phyloP scores from a whole-genome alignment of 164 flowering plant species.

The Platanus orientalis region DNA sequence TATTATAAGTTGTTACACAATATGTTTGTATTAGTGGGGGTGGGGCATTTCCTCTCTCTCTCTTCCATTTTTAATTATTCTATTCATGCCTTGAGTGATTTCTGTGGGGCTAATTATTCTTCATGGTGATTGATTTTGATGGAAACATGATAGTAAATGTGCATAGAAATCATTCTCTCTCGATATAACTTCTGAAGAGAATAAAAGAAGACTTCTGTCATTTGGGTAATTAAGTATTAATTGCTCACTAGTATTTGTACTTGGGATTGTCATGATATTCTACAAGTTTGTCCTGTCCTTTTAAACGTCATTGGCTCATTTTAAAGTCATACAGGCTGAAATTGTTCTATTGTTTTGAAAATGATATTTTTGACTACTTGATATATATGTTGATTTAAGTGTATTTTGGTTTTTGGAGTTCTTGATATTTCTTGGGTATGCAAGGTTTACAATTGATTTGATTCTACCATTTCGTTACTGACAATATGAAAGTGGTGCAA shows the following conservation, averaged over 20 bases:
- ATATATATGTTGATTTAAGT: not conserved
- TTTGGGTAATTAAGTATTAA: not conserved
- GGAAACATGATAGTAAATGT: no score
- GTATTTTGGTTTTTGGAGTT: not conserved
- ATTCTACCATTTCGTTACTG: constrained; percentile 2
- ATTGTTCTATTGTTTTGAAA: not conserved
- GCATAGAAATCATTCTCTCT: no score
- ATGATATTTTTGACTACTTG: not conserved
- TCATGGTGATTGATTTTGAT: no score
- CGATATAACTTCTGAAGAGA: no score
- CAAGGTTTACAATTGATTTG: not conserved
- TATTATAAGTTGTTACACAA: not conserved
- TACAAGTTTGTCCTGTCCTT: not conserved
- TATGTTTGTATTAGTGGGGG: no score
- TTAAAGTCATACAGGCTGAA: no score
- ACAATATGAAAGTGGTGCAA: constrained; percentile 8
- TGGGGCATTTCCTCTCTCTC: no score
- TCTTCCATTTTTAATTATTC: no score
- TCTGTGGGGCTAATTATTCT: no score
- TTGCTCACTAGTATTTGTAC: not conserved
- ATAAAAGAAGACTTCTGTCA: no score
- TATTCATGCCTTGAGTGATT: no score
- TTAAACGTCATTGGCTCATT: no score
- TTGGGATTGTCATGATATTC: not conserved
- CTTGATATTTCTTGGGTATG: not conserved